A percentile compares a stretch with the other conserved stretches of the same genome.
These are phyloP conservation scores for Durio zibethinus DNA, from an alignment of 345 rosid species.

Conservation along the genomic window DNA sequence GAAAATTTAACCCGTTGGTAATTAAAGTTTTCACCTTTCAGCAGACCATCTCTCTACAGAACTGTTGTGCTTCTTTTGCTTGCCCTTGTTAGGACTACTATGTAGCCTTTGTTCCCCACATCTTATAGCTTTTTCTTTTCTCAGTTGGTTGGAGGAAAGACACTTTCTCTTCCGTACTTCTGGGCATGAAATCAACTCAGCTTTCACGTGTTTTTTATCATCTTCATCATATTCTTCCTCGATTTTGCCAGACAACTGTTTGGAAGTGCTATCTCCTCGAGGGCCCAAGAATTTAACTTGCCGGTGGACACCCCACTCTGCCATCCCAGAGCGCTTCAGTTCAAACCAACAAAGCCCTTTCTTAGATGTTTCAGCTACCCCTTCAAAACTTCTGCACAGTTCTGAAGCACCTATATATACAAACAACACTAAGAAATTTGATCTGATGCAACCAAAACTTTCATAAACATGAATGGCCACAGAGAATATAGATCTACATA, in stretches of 20 bases:
- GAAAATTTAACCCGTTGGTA: background rate
- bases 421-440: slow-evolving; percentile 2
- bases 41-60: slow-evolving; percentile 54
- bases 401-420: slow-evolving; percentile 19
- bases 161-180: slow-evolving; percentile 41
- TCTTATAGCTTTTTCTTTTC: slow-evolving; percentile 28
- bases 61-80: slow-evolving; percentile 25
- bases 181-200: slow-evolving; percentile 24
- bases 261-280: slow-evolving; percentile 22
- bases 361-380: slow-evolving; percentile 30
- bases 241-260: slow-evolving; percentile 24
- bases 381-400: slow-evolving; percentile 11
- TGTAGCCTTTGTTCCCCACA: slow-evolving; percentile 11
- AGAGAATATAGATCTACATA: background rate
- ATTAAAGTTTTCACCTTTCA: slow-evolving; percentile 48
- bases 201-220: slow-evolving; percentile 26
- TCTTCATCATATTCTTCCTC: slow-evolving; percentile 34
- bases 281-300: slow-evolving; percentile 20
- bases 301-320: slow-evolving; percentile 36
- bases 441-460: background rate
- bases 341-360: slow-evolving; percentile 43
- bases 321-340: slow-evolving; percentile 38
- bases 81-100: slow-evolving; percentile 13
- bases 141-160: slow-evolving; percentile 18
- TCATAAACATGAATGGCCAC: background rate